Conservation (phyloP, 2,329 filamentous ascomycete species). For the Trichoderma semiorbis region DNA sequence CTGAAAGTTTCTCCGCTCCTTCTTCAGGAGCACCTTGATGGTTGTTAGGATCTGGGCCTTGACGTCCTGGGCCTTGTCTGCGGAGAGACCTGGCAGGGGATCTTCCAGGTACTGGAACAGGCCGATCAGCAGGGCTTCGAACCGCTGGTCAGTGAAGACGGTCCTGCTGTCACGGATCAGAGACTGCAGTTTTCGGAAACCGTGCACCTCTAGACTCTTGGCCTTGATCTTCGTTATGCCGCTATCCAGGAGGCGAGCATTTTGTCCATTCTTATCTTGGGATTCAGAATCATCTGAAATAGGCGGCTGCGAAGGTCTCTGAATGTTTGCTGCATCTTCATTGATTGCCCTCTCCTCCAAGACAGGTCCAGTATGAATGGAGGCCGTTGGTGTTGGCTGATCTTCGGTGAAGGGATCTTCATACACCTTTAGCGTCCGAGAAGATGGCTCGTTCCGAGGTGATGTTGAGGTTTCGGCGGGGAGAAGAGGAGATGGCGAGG, state of each 20-base stretch:
- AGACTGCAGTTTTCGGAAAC: slow-evolving; percentile 74
- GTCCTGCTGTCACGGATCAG: slow-evolving; percentile 65
- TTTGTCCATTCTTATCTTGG: slow-evolving; percentile 54
- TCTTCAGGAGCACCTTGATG: slow-evolving; percentile 67
- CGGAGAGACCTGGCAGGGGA: slow-evolving; percentile 49
- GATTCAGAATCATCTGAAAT: slow-evolving; percentile 26
- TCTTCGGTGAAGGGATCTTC: slow-evolving; percentile 58
- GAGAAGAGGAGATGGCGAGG: slow-evolving; percentile 15
- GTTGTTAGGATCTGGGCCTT: slow-evolving; percentile 73
- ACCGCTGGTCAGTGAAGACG: slow-evolving; percentile 63
- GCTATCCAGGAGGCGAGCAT: slow-evolving; percentile 63
- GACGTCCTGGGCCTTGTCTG: slow-evolving; percentile 67
- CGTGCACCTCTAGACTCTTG: slow-evolving; percentile 73
- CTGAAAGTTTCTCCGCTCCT: slow-evolving; percentile 62
- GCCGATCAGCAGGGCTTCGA: slow-evolving; percentile 63
- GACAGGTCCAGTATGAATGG: slow-evolving; percentile 44
- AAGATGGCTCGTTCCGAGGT: slow-evolving; percentile 24
- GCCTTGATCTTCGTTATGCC: slow-evolving; percentile 70
- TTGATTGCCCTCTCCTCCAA: slow-evolving; percentile 60
- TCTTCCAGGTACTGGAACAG: slow-evolving; percentile 71
- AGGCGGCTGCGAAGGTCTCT: slow-evolving; percentile 23
- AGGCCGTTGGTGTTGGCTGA: slow-evolving; percentile 44
- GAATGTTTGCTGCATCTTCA: slow-evolving; percentile 44
- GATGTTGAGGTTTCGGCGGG: slow-evolving; percentile 18
- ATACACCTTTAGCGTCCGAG: slow-evolving; percentile 52